Conservation (phyloP, 2,329 filamentous ascomycete species). For the Cytospora mali region DNA sequence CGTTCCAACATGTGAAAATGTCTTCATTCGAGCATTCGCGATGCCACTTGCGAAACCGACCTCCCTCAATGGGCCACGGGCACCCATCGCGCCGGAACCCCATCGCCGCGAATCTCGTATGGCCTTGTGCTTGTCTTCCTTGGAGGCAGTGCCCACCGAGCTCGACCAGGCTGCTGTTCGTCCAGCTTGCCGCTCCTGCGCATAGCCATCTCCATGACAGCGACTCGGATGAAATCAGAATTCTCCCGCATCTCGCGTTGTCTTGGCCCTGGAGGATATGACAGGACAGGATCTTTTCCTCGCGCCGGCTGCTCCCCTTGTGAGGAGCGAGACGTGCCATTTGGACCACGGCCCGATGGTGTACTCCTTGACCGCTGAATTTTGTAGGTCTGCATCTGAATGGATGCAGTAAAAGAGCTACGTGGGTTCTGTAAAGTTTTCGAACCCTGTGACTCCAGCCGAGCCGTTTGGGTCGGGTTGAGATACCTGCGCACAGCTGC, state of each 20-base stretch:
- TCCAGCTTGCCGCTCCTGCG: conserved; percentile 67
- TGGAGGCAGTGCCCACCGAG: conserved; percentile 70
- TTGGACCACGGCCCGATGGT: conserved; percentile 33
- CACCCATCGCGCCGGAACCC: conserved; percentile 63
- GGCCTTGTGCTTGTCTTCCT: conserved; percentile 55
- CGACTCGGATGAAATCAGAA: conserved; percentile 70
- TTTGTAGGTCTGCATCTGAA: conserved; percentile 74
- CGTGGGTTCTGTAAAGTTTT: conserved; percentile 31
- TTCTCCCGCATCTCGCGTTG: conserved; percentile 72
- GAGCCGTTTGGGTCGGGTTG: conserved; percentile 61
- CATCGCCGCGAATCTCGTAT: conserved; percentile 60
- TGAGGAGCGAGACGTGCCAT: conserved; percentile 28
- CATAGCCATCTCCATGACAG: conserved; percentile 75
- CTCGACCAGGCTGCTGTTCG: conserved; percentile 65
- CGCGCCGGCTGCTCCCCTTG: conserved; percentile 33
- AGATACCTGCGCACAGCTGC: conserved; percentile 68
- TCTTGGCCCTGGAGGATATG: conserved; percentile 51
- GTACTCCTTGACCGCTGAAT: conserved; percentile 52
- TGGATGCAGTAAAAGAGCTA: conserved; percentile 62
- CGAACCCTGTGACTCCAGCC: conserved; percentile 44
- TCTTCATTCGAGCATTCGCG: not conserved
- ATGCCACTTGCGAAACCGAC: not conserved
- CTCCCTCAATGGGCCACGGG: conserved; percentile 18
- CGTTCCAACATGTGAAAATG: not conserved
- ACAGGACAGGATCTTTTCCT: conserved; percentile 34